Conservation (phyloP, 345 rosid genomes). For the Camelina sativa region DNA sequence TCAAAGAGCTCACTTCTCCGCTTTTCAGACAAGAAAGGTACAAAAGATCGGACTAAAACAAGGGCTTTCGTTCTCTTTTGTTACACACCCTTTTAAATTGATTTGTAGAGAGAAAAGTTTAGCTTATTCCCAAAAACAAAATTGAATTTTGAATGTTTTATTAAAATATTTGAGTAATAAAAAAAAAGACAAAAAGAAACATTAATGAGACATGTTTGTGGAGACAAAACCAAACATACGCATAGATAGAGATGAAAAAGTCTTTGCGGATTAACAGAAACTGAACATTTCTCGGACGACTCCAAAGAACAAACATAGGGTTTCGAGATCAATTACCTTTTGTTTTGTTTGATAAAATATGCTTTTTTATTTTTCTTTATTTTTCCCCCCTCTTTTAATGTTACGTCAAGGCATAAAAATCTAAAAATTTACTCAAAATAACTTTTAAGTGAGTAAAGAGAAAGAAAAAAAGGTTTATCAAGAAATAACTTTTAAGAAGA, state of each 20-base stretch:
- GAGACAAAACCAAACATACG: conserved; percentile 42
- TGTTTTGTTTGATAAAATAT: conserved; percentile 9
- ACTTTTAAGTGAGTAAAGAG: neutral
- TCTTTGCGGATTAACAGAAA: conserved; percentile 37
- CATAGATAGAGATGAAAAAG: conserved; percentile 39
- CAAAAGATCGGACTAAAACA: conserved; percentile 33
- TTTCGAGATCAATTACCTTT: conserved; percentile 44
- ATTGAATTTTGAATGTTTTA: conserved; percentile 28
- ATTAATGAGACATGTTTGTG: conserved; percentile 32
- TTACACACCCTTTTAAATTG: conserved; percentile 19
- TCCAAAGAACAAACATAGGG: conserved; percentile 42
- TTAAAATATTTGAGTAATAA: conserved; percentile 1
- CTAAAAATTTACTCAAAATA: neutral
- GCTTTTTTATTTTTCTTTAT: neutral
- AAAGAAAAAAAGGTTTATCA: conserved; percentile 12
- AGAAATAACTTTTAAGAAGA: conserved; percentile 23
- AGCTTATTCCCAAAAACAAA: neutral
- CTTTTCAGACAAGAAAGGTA: conserved; percentile 42
- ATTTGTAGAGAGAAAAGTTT: conserved; percentile 3
- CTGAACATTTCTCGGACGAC: conserved; percentile 35
- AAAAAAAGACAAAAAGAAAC: conserved; percentile 29
- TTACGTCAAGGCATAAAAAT: conserved; percentile 19
- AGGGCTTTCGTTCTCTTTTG: conserved; percentile 12
- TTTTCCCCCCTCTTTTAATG: conserved; percentile 24
- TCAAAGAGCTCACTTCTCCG: conserved; percentile 18